Conservation (phyloP, 2,329 filamentous ascomycete genomes). For the Phaeoacremonium minimum region DNA sequence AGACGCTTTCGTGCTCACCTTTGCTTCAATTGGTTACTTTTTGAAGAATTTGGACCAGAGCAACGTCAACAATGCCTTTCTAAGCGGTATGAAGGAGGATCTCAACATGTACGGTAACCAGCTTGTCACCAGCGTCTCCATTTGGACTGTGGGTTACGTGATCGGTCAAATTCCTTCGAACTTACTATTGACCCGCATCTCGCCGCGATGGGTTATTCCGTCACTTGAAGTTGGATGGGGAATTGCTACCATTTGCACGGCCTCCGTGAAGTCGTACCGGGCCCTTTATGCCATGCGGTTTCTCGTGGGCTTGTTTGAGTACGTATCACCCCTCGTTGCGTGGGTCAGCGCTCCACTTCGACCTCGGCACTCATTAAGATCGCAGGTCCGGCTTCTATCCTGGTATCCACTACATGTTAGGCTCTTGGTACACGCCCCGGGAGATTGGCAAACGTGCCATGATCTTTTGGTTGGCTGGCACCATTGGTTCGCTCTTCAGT, state of each 20-base stretch:
- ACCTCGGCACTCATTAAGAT: no score
- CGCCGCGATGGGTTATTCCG: constrained; percentile 23
- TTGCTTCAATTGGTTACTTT: constrained; percentile 27
- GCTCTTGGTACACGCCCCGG: constrained; percentile 54
- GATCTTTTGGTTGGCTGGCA: constrained; percentile 57
- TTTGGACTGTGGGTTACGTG: constrained; percentile 22
- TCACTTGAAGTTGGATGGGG: constrained; percentile 24
- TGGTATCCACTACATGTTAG: constrained; percentile 35
- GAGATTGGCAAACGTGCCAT: constrained; percentile 61
- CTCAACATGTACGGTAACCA: constrained; percentile 26
- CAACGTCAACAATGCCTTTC: constrained; percentile 32
- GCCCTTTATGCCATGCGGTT: constrained; percentile 10
- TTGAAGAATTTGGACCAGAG: constrained; percentile 30
- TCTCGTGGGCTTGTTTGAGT: constrained; percentile 22
- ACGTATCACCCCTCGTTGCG: constrained; percentile 12
- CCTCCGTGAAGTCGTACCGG: constrained; percentile 16
- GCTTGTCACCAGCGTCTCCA: constrained; percentile 26
- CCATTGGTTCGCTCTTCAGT: constrained; percentile 56
- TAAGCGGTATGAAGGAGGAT: constrained; percentile 38
- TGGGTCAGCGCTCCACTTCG: neutral
- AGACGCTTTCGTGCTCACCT: constrained; percentile 26
- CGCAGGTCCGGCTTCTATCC: constrained; percentile 7
- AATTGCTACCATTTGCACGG: constrained; percentile 13
- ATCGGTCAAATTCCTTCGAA: constrained; percentile 19
- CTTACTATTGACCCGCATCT: constrained; percentile 15